Conservation (phyloP, 768 basidiomycete genomes). For the Lactarius indigo region DNA sequence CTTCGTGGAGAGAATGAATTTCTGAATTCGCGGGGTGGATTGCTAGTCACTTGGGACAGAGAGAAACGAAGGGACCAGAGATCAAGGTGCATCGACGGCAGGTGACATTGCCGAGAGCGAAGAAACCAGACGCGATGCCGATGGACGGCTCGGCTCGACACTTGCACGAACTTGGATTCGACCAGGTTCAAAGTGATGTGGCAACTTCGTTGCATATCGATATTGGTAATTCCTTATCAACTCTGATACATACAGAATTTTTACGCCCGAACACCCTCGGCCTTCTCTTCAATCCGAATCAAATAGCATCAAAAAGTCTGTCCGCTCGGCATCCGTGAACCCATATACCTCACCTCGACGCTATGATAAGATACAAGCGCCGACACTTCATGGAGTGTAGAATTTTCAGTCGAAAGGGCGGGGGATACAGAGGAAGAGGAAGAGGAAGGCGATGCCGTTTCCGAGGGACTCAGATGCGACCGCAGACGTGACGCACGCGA, state of each 20-base stretch:
- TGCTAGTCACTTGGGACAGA: conserved; percentile 71
- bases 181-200: not conserved
- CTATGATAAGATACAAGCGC: too few relatives aligned
- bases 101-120: not conserved
- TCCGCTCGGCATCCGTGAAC: too few relatives aligned
- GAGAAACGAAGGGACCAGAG: conserved; percentile 51
- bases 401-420: too few relatives aligned
- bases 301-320: too few relatives aligned
- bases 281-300: too few relatives aligned
- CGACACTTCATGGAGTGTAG: too few relatives aligned
- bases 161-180: not conserved
- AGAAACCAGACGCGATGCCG: not conserved
- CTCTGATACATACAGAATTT: not conserved
- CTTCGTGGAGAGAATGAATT: conserved; percentile 50
- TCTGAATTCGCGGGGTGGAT: conserved; percentile 66
- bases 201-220: not conserved
- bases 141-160: not conserved
- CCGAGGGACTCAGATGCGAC: too few relatives aligned
- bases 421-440: too few relatives aligned
- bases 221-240: not conserved
- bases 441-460: too few relatives aligned
- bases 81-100: conserved; percentile 41
- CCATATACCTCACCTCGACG: too few relatives aligned
- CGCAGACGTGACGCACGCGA: too few relatives aligned
- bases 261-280: too few relatives aligned